These are phyloP conservation scores for Pythium scleroteichum DNA, from an alignment of 352 stramenopile species.

Conservation along the genomic window DNA sequence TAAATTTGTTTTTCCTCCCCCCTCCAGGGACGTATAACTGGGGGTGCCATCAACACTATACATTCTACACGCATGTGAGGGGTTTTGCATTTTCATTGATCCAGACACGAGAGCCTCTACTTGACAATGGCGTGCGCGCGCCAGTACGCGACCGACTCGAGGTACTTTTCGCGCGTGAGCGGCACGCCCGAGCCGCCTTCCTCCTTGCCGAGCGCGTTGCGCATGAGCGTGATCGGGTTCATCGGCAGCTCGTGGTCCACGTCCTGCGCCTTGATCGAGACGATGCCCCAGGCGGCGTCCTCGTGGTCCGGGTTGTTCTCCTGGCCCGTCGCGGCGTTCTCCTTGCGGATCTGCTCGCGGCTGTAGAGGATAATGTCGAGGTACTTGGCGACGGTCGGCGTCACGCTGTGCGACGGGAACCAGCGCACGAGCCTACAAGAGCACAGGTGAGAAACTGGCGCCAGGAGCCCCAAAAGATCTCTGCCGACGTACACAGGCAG, in stretches of 20 bases:
- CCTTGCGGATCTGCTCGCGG: slow-evolving; percentile 96
- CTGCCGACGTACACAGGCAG: slow-evolving; percentile 84
- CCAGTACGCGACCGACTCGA: slow-evolving; percentile 89
- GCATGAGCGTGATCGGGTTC: slow-evolving; percentile 98
- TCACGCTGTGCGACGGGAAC: slow-evolving; percentile 93
- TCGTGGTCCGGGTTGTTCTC: slow-evolving; percentile 40
- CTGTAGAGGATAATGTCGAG: slow-evolving; percentile 99
- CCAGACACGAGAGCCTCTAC: slow-evolving; percentile 29
- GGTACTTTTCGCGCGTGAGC: slow-evolving; percentile 77
- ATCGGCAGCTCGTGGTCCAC: slow-evolving; percentile 96
- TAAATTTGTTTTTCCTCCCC: no score
- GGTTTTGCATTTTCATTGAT: not conserved
- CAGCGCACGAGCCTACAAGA: slow-evolving; percentile 66
- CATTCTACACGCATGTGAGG: not conserved
- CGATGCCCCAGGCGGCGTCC: slow-evolving; percentile 92
- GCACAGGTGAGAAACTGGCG: not conserved
- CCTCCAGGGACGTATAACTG: not conserved
- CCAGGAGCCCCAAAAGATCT: not conserved
- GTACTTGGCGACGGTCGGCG: slow-evolving; percentile 89
- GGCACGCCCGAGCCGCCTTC: slow-evolving; percentile 89
- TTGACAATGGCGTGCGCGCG: slow-evolving; percentile 82
- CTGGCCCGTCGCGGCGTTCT: slow-evolving; percentile 87
- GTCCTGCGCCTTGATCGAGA: slow-evolving; percentile 97
- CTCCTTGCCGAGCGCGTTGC: slow-evolving; percentile 97
- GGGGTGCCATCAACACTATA: slow-evolving; percentile 3